Percentiles rank a stretch among this genome's conserved stretches.
Conservation (phyloP, 2,329 filamentous ascomycete genomes). For the Herpotrichia juniperi region DNA sequence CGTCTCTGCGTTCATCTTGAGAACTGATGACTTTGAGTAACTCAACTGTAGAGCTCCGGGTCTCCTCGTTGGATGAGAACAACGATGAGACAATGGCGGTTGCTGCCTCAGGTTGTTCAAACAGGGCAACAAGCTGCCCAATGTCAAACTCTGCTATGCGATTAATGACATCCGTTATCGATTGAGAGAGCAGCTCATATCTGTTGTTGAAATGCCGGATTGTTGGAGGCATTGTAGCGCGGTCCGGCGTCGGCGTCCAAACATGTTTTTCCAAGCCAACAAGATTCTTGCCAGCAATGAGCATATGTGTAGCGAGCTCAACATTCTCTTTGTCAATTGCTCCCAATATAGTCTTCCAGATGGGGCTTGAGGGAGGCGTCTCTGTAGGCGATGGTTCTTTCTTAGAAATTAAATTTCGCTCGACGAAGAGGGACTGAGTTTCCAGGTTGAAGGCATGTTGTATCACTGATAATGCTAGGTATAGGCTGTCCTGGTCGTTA, state of each 20-base stretch:
- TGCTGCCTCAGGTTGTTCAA: constrained; percentile 70
- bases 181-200: constrained; percentile 65
- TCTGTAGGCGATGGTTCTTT: constrained; percentile 67
- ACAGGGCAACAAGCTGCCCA: constrained; percentile 71
- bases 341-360: constrained; percentile 79
- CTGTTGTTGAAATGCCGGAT: constrained; percentile 79
- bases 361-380: constrained; percentile 71
- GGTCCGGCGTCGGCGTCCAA: constrained; percentile 41
- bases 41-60: constrained; percentile 80
- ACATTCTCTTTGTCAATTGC: constrained; percentile 70
- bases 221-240: constrained; percentile 56
- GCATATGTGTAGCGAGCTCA: constrained; percentile 74
- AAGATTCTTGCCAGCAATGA: constrained; percentile 73
- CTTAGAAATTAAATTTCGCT: constrained; percentile 69
- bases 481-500: constrained; percentile 40
- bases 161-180: constrained; percentile 76
- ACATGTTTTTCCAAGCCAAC: constrained; percentile 76
- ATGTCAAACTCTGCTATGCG: constrained; percentile 77
- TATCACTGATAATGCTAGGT: constrained; percentile 68
- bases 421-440: constrained; percentile 70
- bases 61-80: constrained; percentile 78
- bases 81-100: constrained; percentile 79
- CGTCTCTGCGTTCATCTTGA: constrained; percentile 67
- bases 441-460: constrained; percentile 72
- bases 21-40: constrained; percentile 82